phyloP scores from a whole-genome alignment of 768 basidiomycete genomes.

The Trametes sanguinea region DNA sequence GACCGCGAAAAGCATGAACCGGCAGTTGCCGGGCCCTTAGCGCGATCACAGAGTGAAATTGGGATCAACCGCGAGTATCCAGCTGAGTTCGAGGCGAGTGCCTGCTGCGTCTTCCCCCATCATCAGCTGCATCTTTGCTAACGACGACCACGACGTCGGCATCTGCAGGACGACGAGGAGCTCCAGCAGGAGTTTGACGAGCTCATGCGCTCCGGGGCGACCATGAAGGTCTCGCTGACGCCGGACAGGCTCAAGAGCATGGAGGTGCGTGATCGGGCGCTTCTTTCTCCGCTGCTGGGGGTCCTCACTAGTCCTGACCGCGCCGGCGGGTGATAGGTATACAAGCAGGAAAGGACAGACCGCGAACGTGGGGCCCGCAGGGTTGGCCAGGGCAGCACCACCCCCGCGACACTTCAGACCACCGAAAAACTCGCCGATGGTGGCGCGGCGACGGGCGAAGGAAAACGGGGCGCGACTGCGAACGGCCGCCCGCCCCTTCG shows the following conservation, averaged over 20 bases:
- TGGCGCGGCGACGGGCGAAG: conserved; percentile 18
- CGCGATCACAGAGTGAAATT: conserved; percentile 38
- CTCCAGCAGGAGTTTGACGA: conserved; percentile 85
- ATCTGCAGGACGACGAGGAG: conserved; percentile 48
- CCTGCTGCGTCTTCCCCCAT: neutral
- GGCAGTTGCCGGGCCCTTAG: conserved; percentile 30
- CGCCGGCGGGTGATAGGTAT: conserved; percentile 44
- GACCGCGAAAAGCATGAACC: conserved; percentile 41
- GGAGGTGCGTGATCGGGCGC: conserved; percentile 63
- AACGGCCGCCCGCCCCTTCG: conserved; percentile 46
- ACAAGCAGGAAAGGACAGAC: conserved; percentile 71
- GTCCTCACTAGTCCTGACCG: conserved; percentile 11
- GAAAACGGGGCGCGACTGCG: conserved; percentile 12
- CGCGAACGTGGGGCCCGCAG: conserved; percentile 23
- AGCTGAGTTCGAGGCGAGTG: conserved; percentile 28
- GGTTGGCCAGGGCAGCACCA: neutral
- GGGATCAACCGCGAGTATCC: conserved; percentile 17
- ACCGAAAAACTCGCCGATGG: conserved; percentile 16
- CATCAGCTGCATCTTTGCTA: conserved; percentile 5
- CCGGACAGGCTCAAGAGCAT: conserved; percentile 91
- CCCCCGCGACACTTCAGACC: too few relatives aligned
- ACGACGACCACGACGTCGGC: conserved; percentile 4
- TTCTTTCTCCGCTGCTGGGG: conserved; percentile 5
- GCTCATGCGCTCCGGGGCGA: conserved; percentile 84
- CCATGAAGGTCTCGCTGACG: conserved; percentile 94